phyloP scores from a whole-genome alignment of 805 yeast species.

The Kodamaea lidongshanica region DNA sequence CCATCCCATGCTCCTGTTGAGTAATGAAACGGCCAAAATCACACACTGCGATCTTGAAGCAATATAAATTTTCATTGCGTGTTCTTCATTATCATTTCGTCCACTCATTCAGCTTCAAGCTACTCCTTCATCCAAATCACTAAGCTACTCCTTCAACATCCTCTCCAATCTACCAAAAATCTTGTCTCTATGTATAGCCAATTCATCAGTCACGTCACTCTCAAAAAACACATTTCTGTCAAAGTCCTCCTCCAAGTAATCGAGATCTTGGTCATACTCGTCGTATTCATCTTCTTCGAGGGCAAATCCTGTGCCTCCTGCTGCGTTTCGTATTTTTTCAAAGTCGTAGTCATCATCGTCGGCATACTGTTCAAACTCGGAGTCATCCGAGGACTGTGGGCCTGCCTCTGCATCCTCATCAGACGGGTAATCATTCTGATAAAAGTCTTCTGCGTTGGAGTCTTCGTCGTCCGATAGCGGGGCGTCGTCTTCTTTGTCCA shows the following conservation, averaged over 20 bases:
- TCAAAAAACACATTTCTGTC: conserved; percentile 51
- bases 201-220: conserved; percentile 50
- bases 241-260: conserved; percentile 13
- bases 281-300: conserved; percentile 8
- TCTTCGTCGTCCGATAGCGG: conserved; percentile 64
- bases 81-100: too few species aligned
- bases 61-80: too few species aligned
- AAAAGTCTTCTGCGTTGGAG: conserved; percentile 86
- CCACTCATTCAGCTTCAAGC: too few species aligned
- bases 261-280: conserved; percentile 8
- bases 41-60: too few species aligned
- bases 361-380: conserved; percentile 8
- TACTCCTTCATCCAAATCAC: too few species aligned
- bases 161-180: conserved; percentile 53
- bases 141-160: conserved; percentile 41
- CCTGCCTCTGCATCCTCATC: conserved; percentile 63
- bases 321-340: conserved; percentile 11
- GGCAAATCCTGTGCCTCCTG: conserved; percentile 5
- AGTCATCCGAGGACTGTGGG: conserved; percentile 14
- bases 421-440: conserved; percentile 90
- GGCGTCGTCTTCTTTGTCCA: conserved; percentile 8
- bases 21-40: too few species aligned
- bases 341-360: conserved; percentile 17
- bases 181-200: conserved; percentile 58
- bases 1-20: too few species aligned